These are phyloP conservation scores for Pichia inconspicua DNA, from an alignment of 1,139 yeast species.

Conservation along the genomic window DNA sequence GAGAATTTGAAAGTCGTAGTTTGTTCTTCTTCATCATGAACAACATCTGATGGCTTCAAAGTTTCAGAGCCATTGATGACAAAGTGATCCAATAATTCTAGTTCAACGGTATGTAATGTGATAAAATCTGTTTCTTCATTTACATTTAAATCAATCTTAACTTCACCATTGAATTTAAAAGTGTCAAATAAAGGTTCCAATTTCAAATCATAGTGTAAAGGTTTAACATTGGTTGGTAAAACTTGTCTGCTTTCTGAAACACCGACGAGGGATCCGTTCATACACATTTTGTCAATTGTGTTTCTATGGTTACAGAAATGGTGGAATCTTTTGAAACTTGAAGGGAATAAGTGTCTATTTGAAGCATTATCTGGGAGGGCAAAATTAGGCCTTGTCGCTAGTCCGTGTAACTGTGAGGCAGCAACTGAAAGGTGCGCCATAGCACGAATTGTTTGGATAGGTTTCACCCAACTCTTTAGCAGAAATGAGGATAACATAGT, in stretches of 20 bases:
- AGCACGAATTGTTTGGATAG: background rate
- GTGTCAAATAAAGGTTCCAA: constrained; percentile 27
- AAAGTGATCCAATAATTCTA: constrained; percentile 24
- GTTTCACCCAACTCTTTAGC: background rate
- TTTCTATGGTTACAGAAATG: constrained; percentile 11
- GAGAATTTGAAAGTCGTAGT: constrained; percentile 57
- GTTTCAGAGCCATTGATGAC: constrained; percentile 13
- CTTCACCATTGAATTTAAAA: constrained; percentile 37
- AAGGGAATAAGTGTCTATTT: background rate
- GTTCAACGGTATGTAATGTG: constrained; percentile 36
- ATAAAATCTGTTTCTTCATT: constrained; percentile 33
- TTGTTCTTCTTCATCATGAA: constrained; percentile 37
- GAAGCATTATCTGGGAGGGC: background rate
- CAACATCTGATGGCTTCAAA: constrained; percentile 15
- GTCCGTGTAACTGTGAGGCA: background rate
- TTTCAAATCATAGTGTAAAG: constrained; percentile 39
- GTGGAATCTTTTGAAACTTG: background rate
- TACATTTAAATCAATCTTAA: constrained; percentile 35
- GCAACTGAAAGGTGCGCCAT: background rate
- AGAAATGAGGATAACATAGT: background rate
- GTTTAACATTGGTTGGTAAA: constrained; percentile 39
- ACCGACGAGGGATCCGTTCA: constrained; percentile 16
- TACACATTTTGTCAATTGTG: constrained; percentile 9
- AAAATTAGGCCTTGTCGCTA: background rate
- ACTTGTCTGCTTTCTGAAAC: constrained; percentile 24